Conservation (phyloP, 2,329 filamentous ascomycete genomes). For the Zasmidium citrigriseum region DNA sequence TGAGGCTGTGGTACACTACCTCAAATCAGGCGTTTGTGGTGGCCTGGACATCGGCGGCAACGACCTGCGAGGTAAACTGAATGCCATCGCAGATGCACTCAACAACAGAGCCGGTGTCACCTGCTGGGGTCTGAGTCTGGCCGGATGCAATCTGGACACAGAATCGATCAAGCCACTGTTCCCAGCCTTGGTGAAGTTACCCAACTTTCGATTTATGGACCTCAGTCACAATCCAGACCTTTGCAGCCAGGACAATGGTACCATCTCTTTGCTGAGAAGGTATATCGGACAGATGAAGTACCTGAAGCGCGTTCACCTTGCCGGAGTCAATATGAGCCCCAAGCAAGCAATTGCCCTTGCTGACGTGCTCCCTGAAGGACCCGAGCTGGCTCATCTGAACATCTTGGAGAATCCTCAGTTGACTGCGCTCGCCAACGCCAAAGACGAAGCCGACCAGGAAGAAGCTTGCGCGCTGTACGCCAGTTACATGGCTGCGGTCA, state of each 20-base stretch:
- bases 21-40: constrained; percentile 76
- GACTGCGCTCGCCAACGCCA: constrained; percentile 69
- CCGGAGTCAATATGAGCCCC: constrained; percentile 78
- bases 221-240: constrained; percentile 85
- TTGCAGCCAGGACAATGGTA: constrained; percentile 52
- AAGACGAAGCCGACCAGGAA: constrained; percentile 78
- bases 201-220: constrained; percentile 83
- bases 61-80: constrained; percentile 56
- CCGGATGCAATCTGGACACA: constrained; percentile 78
- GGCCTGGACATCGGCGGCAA: constrained; percentile 90
- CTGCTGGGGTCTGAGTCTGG: constrained; percentile 80
- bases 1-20: constrained; percentile 72
- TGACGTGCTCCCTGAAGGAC: constrained; percentile 84
- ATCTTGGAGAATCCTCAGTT: constrained; percentile 80
- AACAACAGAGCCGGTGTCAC: constrained; percentile 47
- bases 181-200: constrained; percentile 68
- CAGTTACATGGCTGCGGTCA: constrained; percentile 82
- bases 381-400: constrained; percentile 79
- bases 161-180: constrained; percentile 73
- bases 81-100: constrained; percentile 53
- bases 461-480: constrained; percentile 93
- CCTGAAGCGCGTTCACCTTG: constrained; percentile 82
- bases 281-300: constrained; percentile 78
- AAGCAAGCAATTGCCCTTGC: constrained; percentile 89
- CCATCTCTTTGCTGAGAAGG: constrained; percentile 65